phyloP scores from a whole-genome alignment of 1,284 basidiomycete species.

The Afroboletus lepidellus region DNA sequence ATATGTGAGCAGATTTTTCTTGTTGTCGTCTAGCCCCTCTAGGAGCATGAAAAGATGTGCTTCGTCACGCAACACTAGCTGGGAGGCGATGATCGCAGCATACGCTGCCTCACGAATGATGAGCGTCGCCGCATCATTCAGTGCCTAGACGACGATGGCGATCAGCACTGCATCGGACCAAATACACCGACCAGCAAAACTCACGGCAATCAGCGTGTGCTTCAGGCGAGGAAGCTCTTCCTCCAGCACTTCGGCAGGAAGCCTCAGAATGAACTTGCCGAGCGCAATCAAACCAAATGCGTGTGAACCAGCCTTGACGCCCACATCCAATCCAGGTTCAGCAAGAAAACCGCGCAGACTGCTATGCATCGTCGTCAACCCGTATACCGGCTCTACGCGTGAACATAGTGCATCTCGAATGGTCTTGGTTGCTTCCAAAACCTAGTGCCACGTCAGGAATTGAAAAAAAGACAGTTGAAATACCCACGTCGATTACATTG shows the following conservation, averaged over 20 bases:
- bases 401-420: conserved; percentile 71
- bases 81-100: conserved; percentile 75
- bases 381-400: conserved; percentile 77
- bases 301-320: conserved; percentile 62
- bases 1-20: conserved; percentile 85
- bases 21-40: conserved; percentile 76
- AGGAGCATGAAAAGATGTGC: conserved; percentile 74
- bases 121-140: conserved; percentile 68
- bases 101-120: conserved; percentile 81
- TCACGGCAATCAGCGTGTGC: conserved; percentile 63
- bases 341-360: conserved; percentile 61
- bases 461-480: conserved; percentile 1
- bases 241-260: conserved; percentile 80
- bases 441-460: conserved; percentile 40
- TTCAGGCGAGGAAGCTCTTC: conserved; percentile 78
- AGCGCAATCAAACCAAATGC: conserved; percentile 80
- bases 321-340: conserved; percentile 44
- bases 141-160: conserved; percentile 44
- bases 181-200: conserved; percentile 26
- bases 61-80: conserved; percentile 76
- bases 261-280: conserved; percentile 74
- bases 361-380: conserved; percentile 76
- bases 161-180: neutral
- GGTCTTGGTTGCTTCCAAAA: conserved; percentile 75
- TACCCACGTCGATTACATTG: conserved; percentile 61